Conservation (phyloP, 768 basidiomycete species). For the Steccherinum ochraceum region DNA sequence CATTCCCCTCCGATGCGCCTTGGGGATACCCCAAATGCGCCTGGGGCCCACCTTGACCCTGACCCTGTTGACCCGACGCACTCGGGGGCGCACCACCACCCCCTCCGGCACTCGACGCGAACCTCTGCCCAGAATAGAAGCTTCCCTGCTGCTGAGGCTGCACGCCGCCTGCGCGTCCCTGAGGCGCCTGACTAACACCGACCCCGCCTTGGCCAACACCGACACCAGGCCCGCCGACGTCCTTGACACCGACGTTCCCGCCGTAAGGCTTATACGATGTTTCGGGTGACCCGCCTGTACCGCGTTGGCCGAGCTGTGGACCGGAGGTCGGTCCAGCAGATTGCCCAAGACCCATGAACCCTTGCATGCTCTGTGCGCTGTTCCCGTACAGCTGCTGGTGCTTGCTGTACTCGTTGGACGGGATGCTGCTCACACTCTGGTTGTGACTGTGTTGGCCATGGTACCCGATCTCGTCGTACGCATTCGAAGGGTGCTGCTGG, state of each 20-base stretch:
- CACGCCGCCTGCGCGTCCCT: conserved; percentile 37
- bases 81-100: conserved; percentile 41
- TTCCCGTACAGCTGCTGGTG: conserved; percentile 39
- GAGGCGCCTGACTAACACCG: conserved; percentile 33
- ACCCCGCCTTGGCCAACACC: conserved; percentile 38
- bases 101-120: conserved; percentile 28
- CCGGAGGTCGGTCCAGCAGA: conserved; percentile 35
- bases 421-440: conserved; percentile 29
- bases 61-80: conserved; percentile 42
- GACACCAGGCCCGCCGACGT: conserved; percentile 41
- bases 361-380: conserved; percentile 54
- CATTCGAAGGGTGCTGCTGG: conserved; percentile 47
- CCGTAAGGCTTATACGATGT: conserved; percentile 72
- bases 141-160: conserved; percentile 36
- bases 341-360: conserved; percentile 62
- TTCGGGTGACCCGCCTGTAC: conserved; percentile 60
- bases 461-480: conserved; percentile 47
- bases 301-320: conserved; percentile 37
- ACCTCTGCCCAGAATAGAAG: conserved; percentile 39
- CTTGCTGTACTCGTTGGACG: conserved; percentile 38
- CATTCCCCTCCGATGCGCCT: conserved; percentile 50
- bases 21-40: conserved; percentile 60
- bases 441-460: conserved; percentile 54
- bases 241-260: conserved; percentile 46
- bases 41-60: conserved; percentile 36